Percentiles rank a stretch among this genome's conserved stretches.
phyloP scores from a whole-genome alignment of 2,329 filamentous ascomycete genomes.

The Catunica adiposa region DNA sequence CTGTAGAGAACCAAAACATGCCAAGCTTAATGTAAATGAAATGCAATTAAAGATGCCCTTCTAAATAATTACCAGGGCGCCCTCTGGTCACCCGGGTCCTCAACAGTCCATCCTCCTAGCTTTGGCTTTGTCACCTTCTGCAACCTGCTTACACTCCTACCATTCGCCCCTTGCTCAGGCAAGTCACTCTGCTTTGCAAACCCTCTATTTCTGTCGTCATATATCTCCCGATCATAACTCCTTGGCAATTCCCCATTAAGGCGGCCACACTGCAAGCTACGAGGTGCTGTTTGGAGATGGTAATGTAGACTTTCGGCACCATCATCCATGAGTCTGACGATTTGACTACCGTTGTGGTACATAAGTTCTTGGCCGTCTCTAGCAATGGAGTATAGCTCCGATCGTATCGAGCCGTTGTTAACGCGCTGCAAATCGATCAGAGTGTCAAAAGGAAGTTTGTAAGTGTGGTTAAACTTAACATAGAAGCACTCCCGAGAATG shows the following conservation, averaged over 20 bases:
- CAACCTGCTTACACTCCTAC: not conserved
- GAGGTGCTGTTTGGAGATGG: too few relatives aligned
- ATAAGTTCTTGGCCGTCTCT: conserved; percentile 20
- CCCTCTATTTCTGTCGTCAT: too few relatives aligned
- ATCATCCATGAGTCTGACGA: conserved; percentile 1
- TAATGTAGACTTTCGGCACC: too few relatives aligned
- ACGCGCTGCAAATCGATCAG: not conserved
- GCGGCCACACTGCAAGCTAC: not conserved
- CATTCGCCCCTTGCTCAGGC: too few relatives aligned
- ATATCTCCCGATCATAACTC: not conserved
- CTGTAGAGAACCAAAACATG: too few relatives aligned
- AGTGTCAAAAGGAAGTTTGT: not conserved
- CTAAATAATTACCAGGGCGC: not conserved
- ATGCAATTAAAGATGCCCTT: too few relatives aligned
- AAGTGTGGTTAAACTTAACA: not conserved
- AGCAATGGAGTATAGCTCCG: not conserved
- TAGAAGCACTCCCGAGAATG: not conserved
- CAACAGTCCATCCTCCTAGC: not conserved
- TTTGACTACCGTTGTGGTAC: not conserved
- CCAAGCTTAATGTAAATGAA: too few relatives aligned
- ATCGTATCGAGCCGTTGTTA: not conserved
- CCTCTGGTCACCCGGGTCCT: not conserved
- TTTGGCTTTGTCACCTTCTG: not conserved
- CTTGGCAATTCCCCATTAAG: not conserved
- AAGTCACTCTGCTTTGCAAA: too few relatives aligned